A percentile compares a stretch with the other conserved stretches of the same genome.
Conservation (phyloP, 371 early-diverging fungal species). For the Mortierella sp. region DNA sequence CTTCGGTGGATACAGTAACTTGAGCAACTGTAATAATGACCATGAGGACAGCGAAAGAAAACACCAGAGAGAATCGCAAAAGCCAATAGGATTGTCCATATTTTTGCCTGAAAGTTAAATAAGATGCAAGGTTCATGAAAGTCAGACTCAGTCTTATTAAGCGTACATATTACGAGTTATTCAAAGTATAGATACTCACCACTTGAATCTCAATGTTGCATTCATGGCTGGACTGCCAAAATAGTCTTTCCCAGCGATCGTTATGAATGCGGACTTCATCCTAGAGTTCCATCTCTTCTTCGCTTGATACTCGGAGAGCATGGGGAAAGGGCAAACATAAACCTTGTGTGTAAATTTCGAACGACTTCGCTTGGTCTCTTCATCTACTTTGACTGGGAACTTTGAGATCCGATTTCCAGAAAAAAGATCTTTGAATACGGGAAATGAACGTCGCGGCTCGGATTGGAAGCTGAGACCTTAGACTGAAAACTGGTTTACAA, state of each 20-base stretch:
- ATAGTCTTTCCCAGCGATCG: conserved; percentile 43
- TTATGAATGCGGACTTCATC: conserved; percentile 23
- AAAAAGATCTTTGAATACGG: conserved; percentile 18
- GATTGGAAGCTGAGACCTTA: conserved; percentile 42
- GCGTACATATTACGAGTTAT: too few species aligned
- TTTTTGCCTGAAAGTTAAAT: conserved; percentile 30
- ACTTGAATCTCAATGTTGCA: conserved; percentile 44
- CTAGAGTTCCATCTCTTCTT: conserved; percentile 17
- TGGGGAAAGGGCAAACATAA: conserved; percentile 51
- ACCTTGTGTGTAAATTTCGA: conserved; percentile 32
- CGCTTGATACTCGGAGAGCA: conserved; percentile 26
- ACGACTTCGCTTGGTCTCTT: conserved; percentile 12
- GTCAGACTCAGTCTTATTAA: background rate
- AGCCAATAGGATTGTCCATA: conserved; percentile 36
- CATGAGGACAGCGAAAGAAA: conserved; percentile 22
- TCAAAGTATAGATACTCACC: too few species aligned
- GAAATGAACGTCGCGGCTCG: conserved; percentile 16
- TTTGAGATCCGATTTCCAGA: conserved; percentile 5
- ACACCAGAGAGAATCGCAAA: conserved; percentile 9
- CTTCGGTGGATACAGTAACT: background rate
- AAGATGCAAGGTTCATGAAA: background rate
- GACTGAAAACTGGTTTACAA: too few species aligned
- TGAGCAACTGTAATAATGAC: conserved; percentile 29
- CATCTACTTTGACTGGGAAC: conserved; percentile 29
- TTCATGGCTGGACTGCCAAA: conserved; percentile 56